Evolutionary conservation across 1,139 yeast genomes (phyloP), one percentile per base, ranked within the genome.

Genomic region (Geotrichum restrictum): DNA sequence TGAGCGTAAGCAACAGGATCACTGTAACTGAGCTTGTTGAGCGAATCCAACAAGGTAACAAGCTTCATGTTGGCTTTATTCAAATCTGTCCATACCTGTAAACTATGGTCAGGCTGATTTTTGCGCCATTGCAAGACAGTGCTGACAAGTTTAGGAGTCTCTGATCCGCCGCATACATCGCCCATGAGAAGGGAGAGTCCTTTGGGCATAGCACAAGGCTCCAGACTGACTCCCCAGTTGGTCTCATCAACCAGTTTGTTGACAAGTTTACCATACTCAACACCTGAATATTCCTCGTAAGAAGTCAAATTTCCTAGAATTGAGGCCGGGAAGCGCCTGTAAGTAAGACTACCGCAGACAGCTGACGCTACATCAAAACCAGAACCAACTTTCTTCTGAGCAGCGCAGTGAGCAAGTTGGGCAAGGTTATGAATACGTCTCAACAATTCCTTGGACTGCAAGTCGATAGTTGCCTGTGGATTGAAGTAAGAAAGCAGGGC

Each of bases 331-430:
- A 93, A 93, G 56, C 98, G 74, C 38, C 79, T 76, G 68, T 93
- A 93, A 4, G 82, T 76, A 45, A 91, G 85, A 0, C 96, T 86
- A 1, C 98, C 98, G 68, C 78, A 93, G 0, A 88, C 84, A 0
- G 98, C 98, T 7, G 98, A 84, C 0, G 96, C 98, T 41, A 94
- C 95, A 65, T 93, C 98, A 67, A 93, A 93, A 0, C 98, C 98
- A 2, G 96, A 88, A 0, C 98, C 98, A 27, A 93, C 83, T 67
- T 94, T 94, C 43, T 88, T 87, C 66, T 93, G 98, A 1, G 98
- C 98, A 53, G 80, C 78, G 67, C 97, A 91, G 67, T 93, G 98
- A 1, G 96, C 86, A 11, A 88, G 73, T 65, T 93, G 98, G 0
- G 97, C 81, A 33, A 88, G 70, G 61, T 88, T 91, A 67, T 93